A percentile compares a stretch with the other conserved stretches of the same genome.
Evolutionary conservation across 345 rosid genomes (phyloP).

Genomic region (Citrus trifoliata): DNA sequence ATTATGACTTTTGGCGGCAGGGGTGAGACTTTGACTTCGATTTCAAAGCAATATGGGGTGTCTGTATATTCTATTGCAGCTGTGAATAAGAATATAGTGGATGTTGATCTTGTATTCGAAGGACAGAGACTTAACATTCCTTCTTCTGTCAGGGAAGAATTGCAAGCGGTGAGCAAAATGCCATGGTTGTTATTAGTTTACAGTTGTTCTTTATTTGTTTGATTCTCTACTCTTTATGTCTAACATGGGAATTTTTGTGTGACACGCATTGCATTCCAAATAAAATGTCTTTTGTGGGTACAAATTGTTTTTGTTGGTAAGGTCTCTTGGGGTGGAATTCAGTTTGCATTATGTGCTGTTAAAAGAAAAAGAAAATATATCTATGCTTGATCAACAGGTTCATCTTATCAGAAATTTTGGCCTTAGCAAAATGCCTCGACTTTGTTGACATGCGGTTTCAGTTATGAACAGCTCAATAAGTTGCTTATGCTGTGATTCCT

Average conservation of each 20-base stretch:
- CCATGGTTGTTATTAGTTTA: background rate
- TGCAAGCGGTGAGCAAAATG: constrained; percentile 17
- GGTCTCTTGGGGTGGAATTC: background rate
- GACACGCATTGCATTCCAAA: background rate
- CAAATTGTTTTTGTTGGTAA: background rate
- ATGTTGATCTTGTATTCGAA: constrained; percentile 23
- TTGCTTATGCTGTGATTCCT: background rate
- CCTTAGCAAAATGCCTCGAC: background rate
- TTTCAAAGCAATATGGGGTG: constrained; percentile 34
- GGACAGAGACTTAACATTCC: constrained; percentile 30
- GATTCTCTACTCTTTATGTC: background rate
- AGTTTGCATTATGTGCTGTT: too few species aligned
- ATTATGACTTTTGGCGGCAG: constrained; percentile 13
- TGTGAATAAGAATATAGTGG: constrained; percentile 14
- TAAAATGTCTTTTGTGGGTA: background rate
- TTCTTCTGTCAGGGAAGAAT: background rate
- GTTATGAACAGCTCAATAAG: background rate
- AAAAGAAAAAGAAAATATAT: too few species aligned
- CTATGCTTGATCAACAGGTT: background rate
- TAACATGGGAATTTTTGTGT: background rate
- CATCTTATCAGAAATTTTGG: background rate
- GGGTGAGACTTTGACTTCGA: constrained; percentile 32
- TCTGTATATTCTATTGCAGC: constrained; percentile 17
- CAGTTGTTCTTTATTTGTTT: background rate
- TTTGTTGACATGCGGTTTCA: background rate